Conservation (phyloP, 1,284 basidiomycete genomes). For the Pseudozyma thailandica region DNA sequence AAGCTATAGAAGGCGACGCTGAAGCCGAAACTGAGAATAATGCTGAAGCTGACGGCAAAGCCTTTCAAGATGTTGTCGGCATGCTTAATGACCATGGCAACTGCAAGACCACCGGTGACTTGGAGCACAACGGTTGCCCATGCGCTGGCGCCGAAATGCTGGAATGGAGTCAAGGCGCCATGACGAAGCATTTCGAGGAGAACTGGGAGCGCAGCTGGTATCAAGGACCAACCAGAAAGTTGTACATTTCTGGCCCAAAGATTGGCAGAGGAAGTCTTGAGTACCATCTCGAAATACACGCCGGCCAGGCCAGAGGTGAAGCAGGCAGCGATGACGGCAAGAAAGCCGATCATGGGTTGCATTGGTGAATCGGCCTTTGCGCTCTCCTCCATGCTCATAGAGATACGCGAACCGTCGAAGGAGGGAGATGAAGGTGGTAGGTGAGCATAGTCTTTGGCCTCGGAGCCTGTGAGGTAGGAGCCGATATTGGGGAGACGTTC, state of each 20-base stretch:
- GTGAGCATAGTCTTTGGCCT: constrained; percentile 25
- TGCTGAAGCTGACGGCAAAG: constrained; percentile 90
- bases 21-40: constrained; percentile 90
- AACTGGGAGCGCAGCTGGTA: constrained; percentile 87
- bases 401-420: constrained; percentile 37
- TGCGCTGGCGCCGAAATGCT: constrained; percentile 81
- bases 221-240: constrained; percentile 89
- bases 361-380: constrained; percentile 70
- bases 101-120: constrained; percentile 88
- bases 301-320: constrained; percentile 97
- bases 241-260: constrained; percentile 98
- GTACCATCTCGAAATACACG: constrained; percentile 97
- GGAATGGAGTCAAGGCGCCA: constrained; percentile 56
- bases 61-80: constrained; percentile 72
- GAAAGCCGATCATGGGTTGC: constrained; percentile 83
- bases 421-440: constrained; percentile 49
- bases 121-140: constrained; percentile 89
- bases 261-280: constrained; percentile 86
- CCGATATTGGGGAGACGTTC: constrained; percentile 40
- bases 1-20: constrained; percentile 88
- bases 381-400: constrained; percentile 54
- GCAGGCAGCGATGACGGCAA: constrained; percentile 88
- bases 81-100: constrained; percentile 76
- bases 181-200: constrained; percentile 71
- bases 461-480: constrained; percentile 27